These are phyloP conservation scores for Eudorina sp. DNA, from an alignment of 139 green algal genomes.

Conservation along the genomic window DNA sequence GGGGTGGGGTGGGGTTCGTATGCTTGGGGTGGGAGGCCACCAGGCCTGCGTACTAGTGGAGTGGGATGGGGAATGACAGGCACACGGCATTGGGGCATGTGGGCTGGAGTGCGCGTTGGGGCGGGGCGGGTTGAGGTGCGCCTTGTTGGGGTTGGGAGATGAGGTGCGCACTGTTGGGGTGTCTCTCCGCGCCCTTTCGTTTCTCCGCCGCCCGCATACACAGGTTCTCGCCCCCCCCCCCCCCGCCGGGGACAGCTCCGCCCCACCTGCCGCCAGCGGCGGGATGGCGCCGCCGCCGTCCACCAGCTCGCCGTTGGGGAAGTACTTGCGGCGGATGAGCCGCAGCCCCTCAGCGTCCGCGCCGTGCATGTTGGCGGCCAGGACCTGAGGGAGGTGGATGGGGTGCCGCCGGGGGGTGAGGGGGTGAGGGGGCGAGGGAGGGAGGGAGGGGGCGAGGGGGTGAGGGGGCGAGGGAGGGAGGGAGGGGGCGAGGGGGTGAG, in stretches of 20 bases:
- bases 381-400: slow-evolving; percentile 23
- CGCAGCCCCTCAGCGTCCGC: slow-evolving; percentile 67
- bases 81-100: no score
- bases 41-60: no score
- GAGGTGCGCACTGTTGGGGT: no score
- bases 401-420: background rate
- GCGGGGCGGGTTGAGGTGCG: no score
- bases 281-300: slow-evolving; percentile 70
- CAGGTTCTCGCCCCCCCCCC: no score
- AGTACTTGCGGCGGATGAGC: slow-evolving; percentile 65
- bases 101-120: no score
- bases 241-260: no score
- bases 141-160: no score
- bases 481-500: background rate
- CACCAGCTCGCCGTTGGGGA: slow-evolving; percentile 75
- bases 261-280: slow-evolving; percentile 60
- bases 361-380: slow-evolving; percentile 72
- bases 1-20: background rate
- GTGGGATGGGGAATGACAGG: no score
- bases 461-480: background rate
- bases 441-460: background rate
- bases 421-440: background rate
- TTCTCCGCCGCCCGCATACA: no score
- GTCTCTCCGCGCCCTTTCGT: no score
- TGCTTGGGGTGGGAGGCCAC: no score